phyloP scores from a whole-genome alignment of 495 filamentous ascomycete species.

The Daldinia caldariorum region DNA sequence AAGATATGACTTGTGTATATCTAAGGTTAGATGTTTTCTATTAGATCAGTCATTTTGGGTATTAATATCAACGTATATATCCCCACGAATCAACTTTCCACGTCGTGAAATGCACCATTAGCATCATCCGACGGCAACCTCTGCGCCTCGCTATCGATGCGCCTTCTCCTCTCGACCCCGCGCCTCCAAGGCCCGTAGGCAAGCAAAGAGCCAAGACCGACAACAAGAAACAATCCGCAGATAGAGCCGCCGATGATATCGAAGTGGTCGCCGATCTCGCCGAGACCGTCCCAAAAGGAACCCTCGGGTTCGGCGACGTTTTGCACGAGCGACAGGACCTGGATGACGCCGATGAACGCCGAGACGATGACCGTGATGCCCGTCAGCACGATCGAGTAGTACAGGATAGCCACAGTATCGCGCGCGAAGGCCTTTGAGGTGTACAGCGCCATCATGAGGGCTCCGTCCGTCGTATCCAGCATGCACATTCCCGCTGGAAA shows the following conservation, averaged over 20 bases:
- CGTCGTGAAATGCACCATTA: conserved; percentile 28
- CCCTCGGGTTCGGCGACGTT: conserved; percentile 78
- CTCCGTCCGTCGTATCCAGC: conserved; percentile 88
- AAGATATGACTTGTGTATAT: not conserved
- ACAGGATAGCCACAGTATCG: conserved; percentile 86
- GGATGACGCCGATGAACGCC: conserved; percentile 83
- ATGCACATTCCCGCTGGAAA: conserved; percentile 85
- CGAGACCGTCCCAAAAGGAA: conserved; percentile 87
- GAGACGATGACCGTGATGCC: conserved; percentile 88
- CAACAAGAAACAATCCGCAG: conserved; percentile 81
- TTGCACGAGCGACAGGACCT: conserved; percentile 78
- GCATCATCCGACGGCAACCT: conserved; percentile 32
- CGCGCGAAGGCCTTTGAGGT: conserved; percentile 76
- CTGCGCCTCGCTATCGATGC: conserved; percentile 2
- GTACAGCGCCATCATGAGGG: conserved; percentile 95
- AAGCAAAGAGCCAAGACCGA: conserved; percentile 74
- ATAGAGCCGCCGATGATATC: conserved; percentile 88
- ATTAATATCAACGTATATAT: conserved; percentile 1
- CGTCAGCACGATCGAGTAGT: conserved; percentile 93
- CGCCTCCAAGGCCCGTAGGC: conserved; percentile 81
- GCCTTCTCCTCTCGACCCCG: conserved; percentile 46
- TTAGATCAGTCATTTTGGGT: not conserved
- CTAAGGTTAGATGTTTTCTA: not conserved
- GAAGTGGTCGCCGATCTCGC: conserved; percentile 78
- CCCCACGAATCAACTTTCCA: conserved; percentile 8